These are phyloP conservation scores for Scedosporium dehoogii DNA, from an alignment of 2,329 filamentous ascomycete genomes.

Conservation along the genomic window DNA sequence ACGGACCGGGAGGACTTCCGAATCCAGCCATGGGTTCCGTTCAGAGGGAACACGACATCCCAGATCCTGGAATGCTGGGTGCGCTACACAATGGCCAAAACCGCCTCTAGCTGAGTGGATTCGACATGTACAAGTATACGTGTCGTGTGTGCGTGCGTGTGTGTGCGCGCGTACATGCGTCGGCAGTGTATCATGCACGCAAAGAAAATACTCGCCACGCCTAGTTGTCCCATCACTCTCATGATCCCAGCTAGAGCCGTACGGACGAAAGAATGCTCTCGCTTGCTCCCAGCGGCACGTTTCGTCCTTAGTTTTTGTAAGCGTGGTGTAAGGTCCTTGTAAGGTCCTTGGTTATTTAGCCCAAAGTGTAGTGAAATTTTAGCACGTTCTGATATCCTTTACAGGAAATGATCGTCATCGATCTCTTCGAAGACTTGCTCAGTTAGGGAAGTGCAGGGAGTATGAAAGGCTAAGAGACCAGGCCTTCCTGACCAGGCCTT, in stretches of 20 bases:
- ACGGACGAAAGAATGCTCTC: not conserved
- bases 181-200: not conserved
- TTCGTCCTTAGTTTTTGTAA: not conserved
- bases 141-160: not conserved
- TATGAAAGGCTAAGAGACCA: not conserved
- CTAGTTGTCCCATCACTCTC: not conserved
- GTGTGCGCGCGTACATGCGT: not conserved
- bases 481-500: not conserved
- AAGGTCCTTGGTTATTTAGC: not conserved
- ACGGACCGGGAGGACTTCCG: not conserved
- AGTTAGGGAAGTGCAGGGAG: not conserved
- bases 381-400: not conserved
- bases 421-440: not conserved
- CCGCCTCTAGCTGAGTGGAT: no score
- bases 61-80: not conserved
- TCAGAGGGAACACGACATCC: not conserved
- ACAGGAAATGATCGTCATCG: not conserved
- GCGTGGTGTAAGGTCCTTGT: not conserved
- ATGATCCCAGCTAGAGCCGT: not conserved
- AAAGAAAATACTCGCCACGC: not conserved
- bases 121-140: no score
- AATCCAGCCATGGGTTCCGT: not conserved
- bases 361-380: not conserved
- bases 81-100: no score
- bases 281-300: not conserved